Conservation (phyloP, 768 basidiomycete genomes). For the Podaxis sp. region DNA sequence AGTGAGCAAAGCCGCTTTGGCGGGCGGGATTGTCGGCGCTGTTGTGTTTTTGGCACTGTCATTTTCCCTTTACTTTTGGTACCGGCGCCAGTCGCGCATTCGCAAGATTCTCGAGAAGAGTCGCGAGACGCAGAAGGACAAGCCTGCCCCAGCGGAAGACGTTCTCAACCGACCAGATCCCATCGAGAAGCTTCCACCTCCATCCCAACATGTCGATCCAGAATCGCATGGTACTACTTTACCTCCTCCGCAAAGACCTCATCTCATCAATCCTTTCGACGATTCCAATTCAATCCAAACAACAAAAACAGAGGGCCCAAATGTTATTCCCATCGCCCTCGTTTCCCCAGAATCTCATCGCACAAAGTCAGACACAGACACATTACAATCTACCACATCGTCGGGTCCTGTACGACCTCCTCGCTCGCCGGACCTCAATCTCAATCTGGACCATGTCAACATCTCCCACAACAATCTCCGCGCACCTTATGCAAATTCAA, state of each 20-base stretch:
- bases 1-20: slow-evolving; percentile 68
- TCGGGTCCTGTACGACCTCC: slow-evolving; percentile 52
- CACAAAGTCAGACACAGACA: slow-evolving; percentile 28
- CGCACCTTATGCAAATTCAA: slow-evolving; percentile 45
- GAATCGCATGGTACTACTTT: slow-evolving; percentile 15
- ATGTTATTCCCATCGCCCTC: slow-evolving; percentile 85
- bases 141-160: slow-evolving; percentile 72
- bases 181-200: slow-evolving; percentile 53
- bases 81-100: slow-evolving; percentile 56
- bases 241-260: slow-evolving; percentile 25
- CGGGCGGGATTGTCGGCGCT: slow-evolving; percentile 69
- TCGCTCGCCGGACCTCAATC: slow-evolving; percentile 59
- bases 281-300: slow-evolving; percentile 82
- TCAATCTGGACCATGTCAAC: slow-evolving; percentile 64
- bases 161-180: slow-evolving; percentile 86
- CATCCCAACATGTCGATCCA: slow-evolving; percentile 23
- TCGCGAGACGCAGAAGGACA: slow-evolving; percentile 51
- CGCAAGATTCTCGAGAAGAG: slow-evolving; percentile 32
- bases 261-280: slow-evolving; percentile 65
- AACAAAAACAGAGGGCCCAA: slow-evolving; percentile 75
- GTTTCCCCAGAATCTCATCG: slow-evolving; percentile 58
- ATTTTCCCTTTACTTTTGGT: slow-evolving; percentile 56
- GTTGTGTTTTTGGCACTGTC: slow-evolving; percentile 58
- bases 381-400: slow-evolving; percentile 35
- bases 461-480: slow-evolving; percentile 54